Evolutionary conservation across 2,329 filamentous ascomycete species (phyloP).

Genomic region (Beauveria sp.): DNA sequence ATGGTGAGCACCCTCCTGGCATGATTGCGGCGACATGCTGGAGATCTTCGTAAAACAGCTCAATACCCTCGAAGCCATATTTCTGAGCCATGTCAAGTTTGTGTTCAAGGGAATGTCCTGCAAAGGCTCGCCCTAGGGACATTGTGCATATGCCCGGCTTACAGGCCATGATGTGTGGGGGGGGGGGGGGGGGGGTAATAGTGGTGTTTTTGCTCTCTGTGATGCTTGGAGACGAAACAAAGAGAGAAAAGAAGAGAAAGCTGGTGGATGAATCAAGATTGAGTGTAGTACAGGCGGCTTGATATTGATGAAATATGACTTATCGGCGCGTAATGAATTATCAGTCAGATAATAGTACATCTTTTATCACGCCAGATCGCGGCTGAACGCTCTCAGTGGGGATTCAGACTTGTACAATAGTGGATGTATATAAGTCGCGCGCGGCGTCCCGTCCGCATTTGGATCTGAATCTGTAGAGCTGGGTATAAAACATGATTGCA

Average conservation of each 20-base stretch:
- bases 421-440: neutral
- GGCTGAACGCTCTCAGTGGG: neutral
- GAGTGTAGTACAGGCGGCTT: neutral
- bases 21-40: slow-evolving; percentile 47
- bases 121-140: slow-evolving; percentile 63
- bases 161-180: slow-evolving; percentile 12
- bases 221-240: neutral
- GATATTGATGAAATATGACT: neutral
- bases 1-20: slow-evolving; percentile 23
- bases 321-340: neutral
- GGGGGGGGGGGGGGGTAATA: neutral
- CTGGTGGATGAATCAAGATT: neutral
- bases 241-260: neutral
- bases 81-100: slow-evolving; percentile 62
- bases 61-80: slow-evolving; percentile 61
- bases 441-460: neutral
- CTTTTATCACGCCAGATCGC: neutral
- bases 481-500: neutral
- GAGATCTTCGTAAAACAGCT: slow-evolving; percentile 74
- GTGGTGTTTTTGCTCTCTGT: neutral
- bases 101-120: slow-evolving; percentile 57
- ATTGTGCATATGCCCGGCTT: slow-evolving; percentile 66
- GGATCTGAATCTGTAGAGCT: neutral
- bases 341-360: neutral
- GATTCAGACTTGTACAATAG: neutral